Evolutionary conservation across 768 basidiomycete genomes (phyloP).

Genomic region (Termitomyces eurrhizus): DNA sequence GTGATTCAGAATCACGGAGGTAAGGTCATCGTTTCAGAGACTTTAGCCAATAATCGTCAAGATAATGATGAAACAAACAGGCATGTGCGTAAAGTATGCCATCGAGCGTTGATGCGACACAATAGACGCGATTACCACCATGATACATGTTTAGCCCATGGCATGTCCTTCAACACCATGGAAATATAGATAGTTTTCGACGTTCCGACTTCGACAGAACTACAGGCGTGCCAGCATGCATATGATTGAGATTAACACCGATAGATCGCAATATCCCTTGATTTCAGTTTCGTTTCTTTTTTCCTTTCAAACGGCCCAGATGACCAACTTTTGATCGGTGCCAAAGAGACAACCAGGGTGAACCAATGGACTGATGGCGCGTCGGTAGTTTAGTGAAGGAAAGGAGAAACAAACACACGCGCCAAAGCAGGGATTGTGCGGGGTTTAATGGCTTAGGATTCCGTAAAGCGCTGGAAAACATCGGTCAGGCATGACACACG

Average conservation of each 20-base stretch:
- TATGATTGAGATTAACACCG: background rate
- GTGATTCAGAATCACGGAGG: background rate
- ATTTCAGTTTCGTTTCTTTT: background rate
- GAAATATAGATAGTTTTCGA: background rate
- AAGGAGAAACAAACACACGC: background rate
- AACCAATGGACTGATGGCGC: background rate
- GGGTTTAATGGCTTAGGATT: background rate
- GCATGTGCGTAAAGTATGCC: background rate
- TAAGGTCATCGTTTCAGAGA: background rate
- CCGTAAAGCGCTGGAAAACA: background rate
- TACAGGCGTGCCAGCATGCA: background rate
- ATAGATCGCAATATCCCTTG: background rate
- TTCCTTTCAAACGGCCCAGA: background rate
- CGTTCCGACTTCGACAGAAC: background rate
- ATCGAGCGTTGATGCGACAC: background rate
- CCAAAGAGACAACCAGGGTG: background rate
- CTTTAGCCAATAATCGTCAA: no score
- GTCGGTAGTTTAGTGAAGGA: background rate
- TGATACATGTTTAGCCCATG: background rate
- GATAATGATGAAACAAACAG: background rate
- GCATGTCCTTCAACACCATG: background rate
- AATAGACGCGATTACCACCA: background rate
- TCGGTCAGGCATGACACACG: background rate
- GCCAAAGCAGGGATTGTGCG: background rate
- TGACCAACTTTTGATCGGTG: background rate